Evolutionary conservation across 2,329 filamentous ascomycete genomes (phyloP).

Genomic region (Aspergillus viridinutans): DNA sequence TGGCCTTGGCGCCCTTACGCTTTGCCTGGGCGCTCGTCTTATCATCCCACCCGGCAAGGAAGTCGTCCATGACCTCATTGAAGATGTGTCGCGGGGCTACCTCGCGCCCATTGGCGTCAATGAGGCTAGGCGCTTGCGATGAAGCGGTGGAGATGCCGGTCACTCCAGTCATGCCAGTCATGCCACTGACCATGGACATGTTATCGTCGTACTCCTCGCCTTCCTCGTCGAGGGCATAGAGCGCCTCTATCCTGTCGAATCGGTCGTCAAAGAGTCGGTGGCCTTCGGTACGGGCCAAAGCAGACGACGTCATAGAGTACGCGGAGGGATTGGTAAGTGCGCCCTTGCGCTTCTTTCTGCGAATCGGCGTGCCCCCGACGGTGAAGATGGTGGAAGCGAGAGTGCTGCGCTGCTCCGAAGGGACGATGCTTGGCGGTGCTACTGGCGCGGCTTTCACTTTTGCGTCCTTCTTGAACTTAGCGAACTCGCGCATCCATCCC

Average conservation of each 20-base stretch:
- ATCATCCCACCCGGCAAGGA: slow-evolving; percentile 62
- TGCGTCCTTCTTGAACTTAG: slow-evolving; percentile 82
- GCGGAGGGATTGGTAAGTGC: slow-evolving; percentile 81
- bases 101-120: slow-evolving; percentile 35
- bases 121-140: slow-evolving; percentile 59
- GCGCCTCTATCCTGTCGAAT: slow-evolving; percentile 86
- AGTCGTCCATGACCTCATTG: slow-evolving; percentile 87
- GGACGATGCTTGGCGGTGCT: slow-evolving; percentile 33
- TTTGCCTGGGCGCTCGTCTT: slow-evolving; percentile 40
- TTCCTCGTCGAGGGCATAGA: slow-evolving; percentile 63
- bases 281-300: slow-evolving; percentile 81
- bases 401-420: slow-evolving; percentile 41
- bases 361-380: slow-evolving; percentile 61
- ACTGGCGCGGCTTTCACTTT: slow-evolving; percentile 42
- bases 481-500: slow-evolving; percentile 88
- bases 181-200: slow-evolving; percentile 48
- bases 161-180: slow-evolving; percentile 54
- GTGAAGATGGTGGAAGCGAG: slow-evolving; percentile 44
- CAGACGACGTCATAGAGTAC: slow-evolving; percentile 90
- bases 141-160: slow-evolving; percentile 48
- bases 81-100: slow-evolving; percentile 71
- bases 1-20: slow-evolving; percentile 46
- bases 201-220: slow-evolving; percentile 49
- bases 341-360: slow-evolving; percentile 91
- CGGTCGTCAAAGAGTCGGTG: slow-evolving; percentile 79